A percentile compares a stretch with the other conserved stretches of the same genome.
Conservation (phyloP, 495 filamentous ascomycete species). For the Oleoguttula mirabilis region DNA sequence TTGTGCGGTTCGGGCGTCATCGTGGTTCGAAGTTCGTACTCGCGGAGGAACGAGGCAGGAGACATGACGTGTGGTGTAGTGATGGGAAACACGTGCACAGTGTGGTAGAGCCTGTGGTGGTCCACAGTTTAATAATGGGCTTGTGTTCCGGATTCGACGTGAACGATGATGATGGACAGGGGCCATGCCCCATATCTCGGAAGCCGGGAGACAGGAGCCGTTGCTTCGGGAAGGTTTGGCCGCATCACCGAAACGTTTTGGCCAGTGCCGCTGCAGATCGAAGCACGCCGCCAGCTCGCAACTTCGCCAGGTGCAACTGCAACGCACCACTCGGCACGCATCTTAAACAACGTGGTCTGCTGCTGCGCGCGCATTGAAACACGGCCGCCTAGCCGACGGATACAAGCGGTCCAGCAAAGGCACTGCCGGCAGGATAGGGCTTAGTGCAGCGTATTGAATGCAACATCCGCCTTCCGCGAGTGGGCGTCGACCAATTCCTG, state of each 20-base stretch:
- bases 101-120: no score
- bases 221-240: background rate
- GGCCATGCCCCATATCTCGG: background rate
- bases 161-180: background rate
- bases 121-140: no score
- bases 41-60: no score
- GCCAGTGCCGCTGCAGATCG: background rate
- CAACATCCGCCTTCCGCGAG: conserved; percentile 1
- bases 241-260: background rate
- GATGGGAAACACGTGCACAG: no score
- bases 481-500: conserved; percentile 6
- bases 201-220: background rate
- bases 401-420: background rate
- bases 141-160: no score
- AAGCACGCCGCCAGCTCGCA: no score
- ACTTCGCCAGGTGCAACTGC: no score
- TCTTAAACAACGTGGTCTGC: background rate
- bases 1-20: no score
- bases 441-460: background rate
- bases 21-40: no score
- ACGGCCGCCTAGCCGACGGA: background rate
- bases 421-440: background rate
- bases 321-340: background rate
- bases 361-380: background rate
- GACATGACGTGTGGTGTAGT: no score